Base-by-base conservation (phyloP, 139 green algal species). In the Picochlorum sp. region DNA sequence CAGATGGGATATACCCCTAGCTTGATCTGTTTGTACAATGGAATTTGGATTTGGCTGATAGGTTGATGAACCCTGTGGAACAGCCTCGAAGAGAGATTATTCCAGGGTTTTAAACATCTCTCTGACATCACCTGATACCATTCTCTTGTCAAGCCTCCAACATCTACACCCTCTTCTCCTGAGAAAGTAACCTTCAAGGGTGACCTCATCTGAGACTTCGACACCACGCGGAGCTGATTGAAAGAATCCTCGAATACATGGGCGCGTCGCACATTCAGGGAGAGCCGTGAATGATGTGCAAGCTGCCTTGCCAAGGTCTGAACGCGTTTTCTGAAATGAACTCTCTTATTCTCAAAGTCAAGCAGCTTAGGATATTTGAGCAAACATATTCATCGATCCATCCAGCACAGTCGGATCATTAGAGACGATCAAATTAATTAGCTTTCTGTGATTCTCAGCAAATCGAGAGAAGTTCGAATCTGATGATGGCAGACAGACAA, bases 41-140 rank as follows among this genome's bases (percentile, higher is more conserved):
- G 69, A 86, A 78, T 95, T 94, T 57, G 91, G 88, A 82, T 97
- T 97, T 69, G 93, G 93, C 87, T 98, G 93, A 84, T 95, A 98
- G 16, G 92, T 96, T 57, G 81, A 82, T 45, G 87, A 87, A 30
- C 82, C 79, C 65, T 95, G 85, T 66, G 76, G 88, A 52, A 91
- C 77, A 52, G 64, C 68, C 62, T 88, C 77, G 76, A 98, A 98
- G 16, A 98, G 84, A 7, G 83, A 83, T n/a, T 63, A 91, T 79
- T 69, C 91, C 85, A 58, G 85, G 84, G 71, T 97, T n/a, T n/a
- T 93, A 85, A 98, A 98, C 64, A 98, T 96, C 78, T 95, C 92
- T 23, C 88, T 2, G 83, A 83, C 84, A 98, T 95, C 14, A 98
- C 81, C 75, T 82, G 76, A 67, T 95, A 98, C 92, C 92, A 98